Percentiles rank a stretch among this genome's conserved stretches.
These are phyloP conservation scores for Paecilomyces sp. DNA, from an alignment of 2,329 filamentous ascomycete genomes.

Conservation along the genomic window DNA sequence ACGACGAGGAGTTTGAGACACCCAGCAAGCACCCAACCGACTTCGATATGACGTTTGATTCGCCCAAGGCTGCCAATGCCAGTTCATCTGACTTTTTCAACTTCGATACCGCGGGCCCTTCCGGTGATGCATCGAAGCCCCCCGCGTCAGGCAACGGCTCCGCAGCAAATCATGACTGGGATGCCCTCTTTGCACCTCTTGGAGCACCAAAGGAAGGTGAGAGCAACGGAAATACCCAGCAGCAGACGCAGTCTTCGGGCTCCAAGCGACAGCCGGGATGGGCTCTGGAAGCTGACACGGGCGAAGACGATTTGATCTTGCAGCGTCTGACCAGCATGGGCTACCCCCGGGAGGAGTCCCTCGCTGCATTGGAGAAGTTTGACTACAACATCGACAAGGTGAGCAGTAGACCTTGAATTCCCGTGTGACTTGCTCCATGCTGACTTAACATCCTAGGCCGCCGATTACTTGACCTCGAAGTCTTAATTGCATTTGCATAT, in stretches of 20 bases:
- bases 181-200: conserved; percentile 81
- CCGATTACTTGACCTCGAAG: conserved; percentile 36
- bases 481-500: conserved; percentile 20
- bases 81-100: conserved; percentile 31
- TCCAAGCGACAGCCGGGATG: conserved; percentile 46
- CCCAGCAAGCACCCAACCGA: conserved; percentile 27
- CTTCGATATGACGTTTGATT: conserved; percentile 42
- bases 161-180: conserved; percentile 69
- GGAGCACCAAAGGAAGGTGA: conserved; percentile 37
- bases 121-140: conserved; percentile 37
- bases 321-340: conserved; percentile 89
- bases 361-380: conserved; percentile 82
- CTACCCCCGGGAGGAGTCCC: conserved; percentile 64
- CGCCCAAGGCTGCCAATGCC: conserved; percentile 21
- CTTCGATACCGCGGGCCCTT: conserved; percentile 24
- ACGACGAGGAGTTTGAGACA: conserved; percentile 40
- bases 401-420: conserved; percentile 28
- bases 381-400: conserved; percentile 96
- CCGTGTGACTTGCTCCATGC: neutral
- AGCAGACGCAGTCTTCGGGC: conserved; percentile 4
- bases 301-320: conserved; percentile 84
- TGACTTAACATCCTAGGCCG: conserved; percentile 20
- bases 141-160: conserved; percentile 32
- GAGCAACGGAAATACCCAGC: conserved; percentile 4
- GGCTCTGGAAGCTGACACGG: conserved; percentile 64